These are phyloP conservation scores for Pyricularia pennisetigena DNA, from an alignment of 2,329 filamentous ascomycete genomes.

Conservation along the genomic window DNA sequence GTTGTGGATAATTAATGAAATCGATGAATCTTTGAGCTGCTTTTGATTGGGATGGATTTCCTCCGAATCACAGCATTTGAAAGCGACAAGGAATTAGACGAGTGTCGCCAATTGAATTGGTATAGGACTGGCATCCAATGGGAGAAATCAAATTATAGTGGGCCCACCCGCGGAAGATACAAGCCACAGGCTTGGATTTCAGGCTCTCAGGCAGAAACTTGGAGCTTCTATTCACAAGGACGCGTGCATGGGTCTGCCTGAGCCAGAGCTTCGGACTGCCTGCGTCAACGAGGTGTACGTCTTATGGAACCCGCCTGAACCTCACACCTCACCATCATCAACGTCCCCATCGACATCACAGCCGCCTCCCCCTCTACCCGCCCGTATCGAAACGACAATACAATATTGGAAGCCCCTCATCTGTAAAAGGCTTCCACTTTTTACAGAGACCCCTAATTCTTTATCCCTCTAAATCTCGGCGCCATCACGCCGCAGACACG, in stretches of 20 bases:
- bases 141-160: neutral
- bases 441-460: neutral
- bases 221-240: neutral
- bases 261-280: neutral
- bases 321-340: neutral
- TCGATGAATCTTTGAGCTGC: too few relatives aligned
- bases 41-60: too few relatives aligned
- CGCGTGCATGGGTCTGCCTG: constrained; percentile 5
- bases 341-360: neutral
- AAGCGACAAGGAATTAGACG: neutral
- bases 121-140: neutral
- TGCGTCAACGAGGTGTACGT: neutral
- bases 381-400: neutral
- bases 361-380: neutral
- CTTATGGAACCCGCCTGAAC: neutral
- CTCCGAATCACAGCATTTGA: neutral
- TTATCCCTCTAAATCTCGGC: neutral
- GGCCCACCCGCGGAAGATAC: neutral
- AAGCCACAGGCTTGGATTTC: neutral
- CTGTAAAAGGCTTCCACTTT: neutral
- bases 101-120: neutral
- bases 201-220: constrained; percentile 3
- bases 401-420: neutral
- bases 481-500: constrained; percentile 5
- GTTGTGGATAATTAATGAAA: too few relatives aligned